These are phyloP conservation scores for Aspergillus fumigatus DNA, from an alignment of 2,329 filamentous ascomycete species.

Conservation along the genomic window DNA sequence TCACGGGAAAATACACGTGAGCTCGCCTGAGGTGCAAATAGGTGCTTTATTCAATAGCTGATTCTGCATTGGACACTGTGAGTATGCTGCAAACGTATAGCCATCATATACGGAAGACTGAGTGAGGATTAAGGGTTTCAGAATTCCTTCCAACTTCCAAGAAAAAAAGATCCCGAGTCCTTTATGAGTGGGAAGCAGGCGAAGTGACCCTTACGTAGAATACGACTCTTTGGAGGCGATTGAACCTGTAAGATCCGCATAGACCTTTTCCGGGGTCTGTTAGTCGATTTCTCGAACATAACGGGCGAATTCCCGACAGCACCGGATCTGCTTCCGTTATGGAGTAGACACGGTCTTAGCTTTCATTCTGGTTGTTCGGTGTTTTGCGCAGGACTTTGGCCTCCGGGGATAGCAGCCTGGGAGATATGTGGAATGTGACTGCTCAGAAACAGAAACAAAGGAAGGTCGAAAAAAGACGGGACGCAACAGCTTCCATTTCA, in stretches of 20 bases:
- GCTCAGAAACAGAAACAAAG: conserved; percentile 4
- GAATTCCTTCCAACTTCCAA: background rate
- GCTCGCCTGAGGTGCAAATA: background rate
- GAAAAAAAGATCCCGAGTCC: background rate
- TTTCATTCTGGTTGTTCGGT: background rate
- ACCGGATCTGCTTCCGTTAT: background rate
- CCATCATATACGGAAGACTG: background rate
- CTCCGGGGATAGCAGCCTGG: conserved; percentile 12
- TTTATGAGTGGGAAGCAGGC: background rate
- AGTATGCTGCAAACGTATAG: background rate
- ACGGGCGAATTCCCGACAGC: background rate
- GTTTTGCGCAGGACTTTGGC: conserved; percentile 1
- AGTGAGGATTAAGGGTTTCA: background rate
- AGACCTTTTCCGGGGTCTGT: background rate
- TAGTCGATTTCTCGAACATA: background rate
- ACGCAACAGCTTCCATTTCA: background rate
- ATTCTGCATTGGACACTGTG: background rate
- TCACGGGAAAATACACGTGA: background rate
- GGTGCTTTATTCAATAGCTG: too few relatives aligned
- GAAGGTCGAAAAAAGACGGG: background rate
- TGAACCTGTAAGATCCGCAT: background rate
- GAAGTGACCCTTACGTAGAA: background rate
- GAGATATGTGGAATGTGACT: conserved; percentile 17
- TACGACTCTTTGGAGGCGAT: background rate
- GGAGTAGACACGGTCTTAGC: background rate